phyloP scores from a whole-genome alignment of 139 green algal species.

The Chlamydomonas urium region DNA sequence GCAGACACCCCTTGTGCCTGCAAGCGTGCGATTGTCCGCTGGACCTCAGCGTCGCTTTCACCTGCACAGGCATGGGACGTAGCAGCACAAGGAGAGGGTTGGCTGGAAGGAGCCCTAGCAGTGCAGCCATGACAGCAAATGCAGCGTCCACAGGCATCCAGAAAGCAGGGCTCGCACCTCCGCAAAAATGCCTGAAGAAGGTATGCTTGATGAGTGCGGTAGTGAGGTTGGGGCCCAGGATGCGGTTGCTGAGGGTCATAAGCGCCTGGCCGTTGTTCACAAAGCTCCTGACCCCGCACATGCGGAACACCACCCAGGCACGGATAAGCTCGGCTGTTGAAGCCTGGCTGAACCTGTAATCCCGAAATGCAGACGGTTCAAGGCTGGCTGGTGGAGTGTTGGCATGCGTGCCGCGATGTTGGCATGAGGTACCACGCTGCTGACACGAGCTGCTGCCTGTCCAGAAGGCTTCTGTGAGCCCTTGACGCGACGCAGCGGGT shows the following conservation, averaged over 20 bases:
- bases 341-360: constrained; percentile 18
- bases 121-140: no score
- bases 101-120: not conserved
- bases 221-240: constrained; percentile 53
- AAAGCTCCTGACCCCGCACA: constrained; percentile 19
- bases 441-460: no score
- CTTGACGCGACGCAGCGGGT: no score
- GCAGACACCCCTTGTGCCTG: constrained; percentile 29
- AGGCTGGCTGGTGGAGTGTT: no score
- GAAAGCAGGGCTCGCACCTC: constrained; percentile 40
- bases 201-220: constrained; percentile 58
- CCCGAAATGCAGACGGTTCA: no score
- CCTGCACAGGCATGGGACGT: constrained; percentile 1
- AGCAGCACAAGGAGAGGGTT: not conserved
- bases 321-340: constrained; percentile 14
- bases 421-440: no score
- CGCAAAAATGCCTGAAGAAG: constrained; percentile 88
- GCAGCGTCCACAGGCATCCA: no score
- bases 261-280: constrained; percentile 41
- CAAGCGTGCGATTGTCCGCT: constrained; percentile 41
- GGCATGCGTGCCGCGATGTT: no score
- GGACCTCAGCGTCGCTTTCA: constrained; percentile 33
- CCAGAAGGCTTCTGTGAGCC: no score
- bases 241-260: constrained; percentile 29
- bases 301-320: constrained; percentile 23